Evolutionary conservation across 805 yeast species (phyloP).

Genomic region (Pichia rugopelliculosa): DNA sequence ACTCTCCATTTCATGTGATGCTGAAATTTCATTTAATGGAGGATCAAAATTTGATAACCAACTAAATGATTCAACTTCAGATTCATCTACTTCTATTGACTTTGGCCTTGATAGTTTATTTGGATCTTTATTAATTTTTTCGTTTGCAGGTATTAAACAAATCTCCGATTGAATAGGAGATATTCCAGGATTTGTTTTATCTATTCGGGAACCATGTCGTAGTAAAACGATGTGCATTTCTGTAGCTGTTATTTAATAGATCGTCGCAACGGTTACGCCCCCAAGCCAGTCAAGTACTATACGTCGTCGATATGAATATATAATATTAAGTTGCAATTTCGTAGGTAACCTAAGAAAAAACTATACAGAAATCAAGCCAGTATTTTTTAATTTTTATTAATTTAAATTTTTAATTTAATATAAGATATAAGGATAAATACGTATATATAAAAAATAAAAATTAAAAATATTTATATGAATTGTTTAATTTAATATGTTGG

Average conservation of each 20-base stretch:
- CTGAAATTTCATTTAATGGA: conserved; percentile 23
- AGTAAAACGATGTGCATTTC: conserved; percentile 28
- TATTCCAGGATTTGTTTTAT: conserved; percentile 17
- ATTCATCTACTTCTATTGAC: background rate
- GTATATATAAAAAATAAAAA: no score
- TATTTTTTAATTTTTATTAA: no score
- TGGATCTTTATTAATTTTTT: background rate
- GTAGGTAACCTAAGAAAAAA: no score
- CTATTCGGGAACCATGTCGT: conserved; percentile 29
- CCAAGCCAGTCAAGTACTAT: no score
- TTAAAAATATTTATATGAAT: no score
- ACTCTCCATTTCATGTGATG: conserved; percentile 22
- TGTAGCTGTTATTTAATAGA: background rate
- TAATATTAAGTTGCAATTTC: background rate
- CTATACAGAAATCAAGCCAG: no score
- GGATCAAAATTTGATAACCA: conserved; percentile 33
- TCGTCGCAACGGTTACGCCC: background rate
- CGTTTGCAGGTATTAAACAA: background rate
- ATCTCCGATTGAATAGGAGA: conserved; percentile 9
- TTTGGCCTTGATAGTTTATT: background rate
- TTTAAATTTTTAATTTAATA: no score
- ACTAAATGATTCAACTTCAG: conserved; percentile 16
- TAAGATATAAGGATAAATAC: no score
- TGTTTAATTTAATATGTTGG: no score
- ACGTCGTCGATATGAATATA: no score